phyloP scores from a whole-genome alignment of 1,284 basidiomycete genomes.

The Phellopilus nigrolimitatus region DNA sequence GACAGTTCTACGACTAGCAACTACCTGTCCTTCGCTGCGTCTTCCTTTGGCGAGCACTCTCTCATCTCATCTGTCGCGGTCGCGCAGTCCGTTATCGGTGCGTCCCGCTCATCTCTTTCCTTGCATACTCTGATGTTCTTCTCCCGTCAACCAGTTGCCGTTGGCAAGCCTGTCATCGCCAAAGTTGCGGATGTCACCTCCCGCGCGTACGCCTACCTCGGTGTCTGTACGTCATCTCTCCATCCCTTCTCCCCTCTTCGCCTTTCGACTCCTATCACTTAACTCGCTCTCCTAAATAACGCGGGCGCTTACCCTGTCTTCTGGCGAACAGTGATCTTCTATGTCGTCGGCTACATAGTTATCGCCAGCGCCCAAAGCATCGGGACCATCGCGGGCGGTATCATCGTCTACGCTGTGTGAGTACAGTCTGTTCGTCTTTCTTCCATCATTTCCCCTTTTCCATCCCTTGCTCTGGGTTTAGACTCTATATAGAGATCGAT shows the following conservation, averaged over 20 bases:
- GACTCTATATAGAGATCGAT: too few relatives aligned
- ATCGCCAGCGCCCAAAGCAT: conserved; percentile 39
- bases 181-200: conserved; percentile 71
- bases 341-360: conserved; percentile 42
- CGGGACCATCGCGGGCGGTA: conserved; percentile 44
- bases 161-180: conserved; percentile 77
- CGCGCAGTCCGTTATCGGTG: conserved; percentile 53
- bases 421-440: too few relatives aligned
- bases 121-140: background rate
- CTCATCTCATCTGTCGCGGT: conserved; percentile 62
- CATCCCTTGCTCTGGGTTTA: too few relatives aligned
- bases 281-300: too few relatives aligned
- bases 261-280: too few relatives aligned
- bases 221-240: conserved; percentile 47
- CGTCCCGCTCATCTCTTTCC: conserved; percentile 17
- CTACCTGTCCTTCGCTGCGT: conserved; percentile 64
- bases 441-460: background rate
- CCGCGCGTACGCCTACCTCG: conserved; percentile 53
- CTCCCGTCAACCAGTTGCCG: conserved; percentile 38
- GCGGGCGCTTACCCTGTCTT: too few relatives aligned
- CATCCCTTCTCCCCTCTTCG: background rate
- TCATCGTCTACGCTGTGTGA: conserved; percentile 52
- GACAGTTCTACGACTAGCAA: conserved; percentile 65
- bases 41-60: conserved; percentile 56
- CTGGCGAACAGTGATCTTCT: conserved; percentile 57